Evolutionary conservation across 805 yeast species (phyloP), one percentile per base, ranked within the genome.

Genomic region (Maudiozyma bulderi): DNA sequence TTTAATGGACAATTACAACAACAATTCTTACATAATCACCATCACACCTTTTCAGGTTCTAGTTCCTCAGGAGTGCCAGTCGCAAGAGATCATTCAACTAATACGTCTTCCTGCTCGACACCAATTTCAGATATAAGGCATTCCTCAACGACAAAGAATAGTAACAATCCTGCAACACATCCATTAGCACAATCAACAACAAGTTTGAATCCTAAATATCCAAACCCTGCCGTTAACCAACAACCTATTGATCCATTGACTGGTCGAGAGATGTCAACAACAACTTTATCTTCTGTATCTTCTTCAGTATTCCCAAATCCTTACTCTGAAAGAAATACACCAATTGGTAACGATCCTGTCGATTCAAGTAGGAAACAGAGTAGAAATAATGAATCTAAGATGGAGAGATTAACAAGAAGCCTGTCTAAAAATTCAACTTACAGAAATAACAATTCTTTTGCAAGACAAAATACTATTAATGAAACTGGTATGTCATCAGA

Each of bases 221-320:
- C 44, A 42, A 42, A 42, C 3, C 37, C 44, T 15, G 20, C 44
- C 1, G 14, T 42, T 14, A 37, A 20, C n/a, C 26, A 26, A 42
- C 33, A 26, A 42, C 33, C 14, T 15, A 7, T 35, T 14, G 15
- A 13, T n/a, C 38, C 13, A n/a, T 9, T 35, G 14, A n/a, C 38
- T 35, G 20, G 30, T 28, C n/a, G 13, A 9, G 42, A 39, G 11
- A 28, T 39, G 20, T 26, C 43, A 11, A 35, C 31, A 15, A 15
- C 45, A 9, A 13, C 43, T 6, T 39, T 28, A 39, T 28, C 28
- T 6, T 26, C 42, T 34, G n/a, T n/a, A 26, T 39, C 42, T 15
- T 39, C 42, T 6, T 35, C 49, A 20, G 8, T 30, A 42, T 20
- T 32, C 28, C 40, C 42, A 29, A 42, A 33, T 32, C 45, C 49